These are phyloP conservation scores for Pelargonium citronellum DNA, from an alignment of 441 rosid genomes.

Conservation along the genomic window DNA sequence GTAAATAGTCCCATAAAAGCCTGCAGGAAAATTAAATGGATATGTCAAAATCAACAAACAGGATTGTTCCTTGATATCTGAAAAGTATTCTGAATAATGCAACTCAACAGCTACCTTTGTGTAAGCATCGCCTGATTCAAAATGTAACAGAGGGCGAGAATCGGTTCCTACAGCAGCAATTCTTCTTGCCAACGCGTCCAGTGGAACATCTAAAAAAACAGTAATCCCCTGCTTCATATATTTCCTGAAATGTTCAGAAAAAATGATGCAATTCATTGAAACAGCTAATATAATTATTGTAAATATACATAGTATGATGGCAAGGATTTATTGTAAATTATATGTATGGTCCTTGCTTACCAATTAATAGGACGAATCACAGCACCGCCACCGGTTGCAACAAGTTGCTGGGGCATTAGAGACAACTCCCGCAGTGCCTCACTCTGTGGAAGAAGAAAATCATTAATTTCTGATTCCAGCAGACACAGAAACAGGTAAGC, in stretches of 20 bases:
- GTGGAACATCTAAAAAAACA: constrained; percentile 36
- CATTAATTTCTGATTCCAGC: constrained; percentile 12
- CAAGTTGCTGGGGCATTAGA: constrained; percentile 31
- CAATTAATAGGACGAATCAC: constrained; percentile 40
- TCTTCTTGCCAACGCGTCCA: constrained; percentile 43
- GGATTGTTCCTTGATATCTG: background rate
- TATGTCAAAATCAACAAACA: background rate
- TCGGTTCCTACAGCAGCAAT: constrained; percentile 43
- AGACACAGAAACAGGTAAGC: background rate
- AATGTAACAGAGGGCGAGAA: constrained; percentile 35
- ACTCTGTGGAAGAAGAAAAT: constrained; percentile 25
- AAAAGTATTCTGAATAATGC: background rate
- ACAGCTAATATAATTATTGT: background rate
- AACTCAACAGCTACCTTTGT: constrained; percentile 28
- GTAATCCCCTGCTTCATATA: constrained; percentile 37
- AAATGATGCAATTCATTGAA: background rate
- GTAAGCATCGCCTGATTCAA: constrained; percentile 35
- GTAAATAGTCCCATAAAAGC: constrained; percentile 35
- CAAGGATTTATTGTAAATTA: background rate
- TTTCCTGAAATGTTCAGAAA: constrained; percentile 25
- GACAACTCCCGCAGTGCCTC: constrained; percentile 37
- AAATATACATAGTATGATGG: background rate
- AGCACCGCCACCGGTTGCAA: constrained; percentile 50
- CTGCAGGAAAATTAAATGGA: constrained; percentile 19
- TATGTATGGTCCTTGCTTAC: constrained; percentile 19